Conservation (phyloP, 495 filamentous ascomycete species). For the Hypoxylon cercidicola region DNA sequence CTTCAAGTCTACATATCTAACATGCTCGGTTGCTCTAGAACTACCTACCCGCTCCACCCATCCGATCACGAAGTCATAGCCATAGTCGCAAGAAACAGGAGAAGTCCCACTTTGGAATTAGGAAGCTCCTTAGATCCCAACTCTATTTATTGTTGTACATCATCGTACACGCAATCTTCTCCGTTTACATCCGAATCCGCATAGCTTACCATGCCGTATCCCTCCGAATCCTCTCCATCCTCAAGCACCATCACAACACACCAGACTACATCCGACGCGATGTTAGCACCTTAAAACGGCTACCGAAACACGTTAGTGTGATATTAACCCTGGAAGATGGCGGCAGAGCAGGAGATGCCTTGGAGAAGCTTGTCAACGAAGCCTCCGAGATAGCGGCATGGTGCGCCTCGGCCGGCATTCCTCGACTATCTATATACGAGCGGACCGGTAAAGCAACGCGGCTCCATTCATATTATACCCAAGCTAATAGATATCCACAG, state of each 20-base stretch:
- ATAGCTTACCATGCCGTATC: constrained; percentile 79
- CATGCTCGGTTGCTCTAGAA: constrained; percentile 53
- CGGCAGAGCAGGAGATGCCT: constrained; percentile 68
- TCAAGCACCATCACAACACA: constrained; percentile 92
- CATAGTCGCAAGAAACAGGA: constrained; percentile 43
- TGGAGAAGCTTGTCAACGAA: constrained; percentile 88
- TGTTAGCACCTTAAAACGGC: constrained; percentile 73
- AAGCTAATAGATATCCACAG: constrained; percentile 56
- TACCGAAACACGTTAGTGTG: constrained; percentile 89
- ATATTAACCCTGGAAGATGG: constrained; percentile 80
- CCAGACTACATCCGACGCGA: constrained; percentile 91
- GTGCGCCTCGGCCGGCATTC: constrained; percentile 88
- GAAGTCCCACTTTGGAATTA: constrained; percentile 63
- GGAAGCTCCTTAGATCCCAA: constrained; percentile 72
- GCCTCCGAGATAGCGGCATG: constrained; percentile 89
- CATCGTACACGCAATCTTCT: constrained; percentile 83
- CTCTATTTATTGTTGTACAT: constrained; percentile 76
- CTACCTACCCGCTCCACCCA: constrained; percentile 74
- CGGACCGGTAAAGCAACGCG: constrained; percentile 72
- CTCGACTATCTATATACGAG: constrained; percentile 88
- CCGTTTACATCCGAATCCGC: constrained; percentile 82
- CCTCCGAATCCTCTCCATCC: constrained; percentile 78
- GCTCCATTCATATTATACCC: neutral
- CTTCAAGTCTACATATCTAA: constrained; percentile 22
- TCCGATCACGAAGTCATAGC: constrained; percentile 42